phyloP scores from a whole-genome alignment of 2,329 filamentous ascomycete genomes.

The Calonectria leucothoes region DNA sequence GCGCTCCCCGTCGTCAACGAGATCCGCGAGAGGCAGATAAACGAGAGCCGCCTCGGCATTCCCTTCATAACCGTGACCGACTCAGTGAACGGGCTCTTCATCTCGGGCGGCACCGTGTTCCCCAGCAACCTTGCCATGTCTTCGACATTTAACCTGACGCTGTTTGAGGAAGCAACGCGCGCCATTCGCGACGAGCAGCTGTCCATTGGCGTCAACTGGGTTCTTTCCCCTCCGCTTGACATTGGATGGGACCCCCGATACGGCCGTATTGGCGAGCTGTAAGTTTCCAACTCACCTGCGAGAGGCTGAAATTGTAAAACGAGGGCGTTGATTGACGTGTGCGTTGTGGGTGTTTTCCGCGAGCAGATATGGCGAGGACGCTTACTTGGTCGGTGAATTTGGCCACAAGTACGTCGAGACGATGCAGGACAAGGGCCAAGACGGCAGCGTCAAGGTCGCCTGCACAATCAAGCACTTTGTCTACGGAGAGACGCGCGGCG shows the following conservation, averaged over 20 bases:
- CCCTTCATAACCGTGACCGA: conserved; percentile 33
- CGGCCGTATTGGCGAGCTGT: conserved; percentile 34
- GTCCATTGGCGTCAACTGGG: conserved; percentile 47
- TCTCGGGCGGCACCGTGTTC: conserved; percentile 46
- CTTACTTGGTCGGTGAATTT: conserved; percentile 46
- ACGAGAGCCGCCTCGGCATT: conserved; percentile 27
- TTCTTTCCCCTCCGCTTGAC: conserved; percentile 48
- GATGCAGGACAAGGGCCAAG: conserved; percentile 48
- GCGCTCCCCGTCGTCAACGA: conserved; percentile 41
- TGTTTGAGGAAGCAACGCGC: conserved; percentile 41
- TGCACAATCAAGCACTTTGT: conserved; percentile 52
- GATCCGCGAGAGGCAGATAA: conserved; percentile 32
- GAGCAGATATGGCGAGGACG: conserved; percentile 49
- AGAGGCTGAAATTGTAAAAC: too few relatives aligned
- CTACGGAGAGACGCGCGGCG: conserved; percentile 46
- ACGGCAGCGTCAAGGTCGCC: conserved; percentile 48
- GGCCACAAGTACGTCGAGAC: conserved; percentile 47
- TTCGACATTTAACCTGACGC: conserved; percentile 44
- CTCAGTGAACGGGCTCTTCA: conserved; percentile 45
- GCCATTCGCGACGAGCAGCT: conserved; percentile 47
- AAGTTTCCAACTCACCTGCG: neutral
- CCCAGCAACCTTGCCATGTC: conserved; percentile 45
- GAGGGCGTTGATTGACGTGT: too few relatives aligned
- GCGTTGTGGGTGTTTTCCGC: too few relatives aligned
- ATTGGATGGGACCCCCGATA: conserved; percentile 47